Conservation (phyloP, 2,329 filamentous ascomycete species). For the Ophiosphaerella narmari region DNA sequence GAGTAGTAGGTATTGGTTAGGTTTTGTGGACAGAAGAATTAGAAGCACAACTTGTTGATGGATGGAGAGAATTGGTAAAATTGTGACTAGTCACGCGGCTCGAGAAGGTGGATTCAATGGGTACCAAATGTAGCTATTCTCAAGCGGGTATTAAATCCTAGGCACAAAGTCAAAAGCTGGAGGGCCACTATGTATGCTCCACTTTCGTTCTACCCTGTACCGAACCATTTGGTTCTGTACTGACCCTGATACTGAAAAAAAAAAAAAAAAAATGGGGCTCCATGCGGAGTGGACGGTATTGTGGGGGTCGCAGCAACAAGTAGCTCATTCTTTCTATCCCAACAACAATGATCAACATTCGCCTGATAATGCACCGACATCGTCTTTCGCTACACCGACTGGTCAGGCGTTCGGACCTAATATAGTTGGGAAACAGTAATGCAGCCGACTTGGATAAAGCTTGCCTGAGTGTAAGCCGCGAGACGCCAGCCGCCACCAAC, state of each 20-base stretch:
- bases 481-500: slow-evolving; percentile 17
- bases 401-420: slow-evolving; percentile 8
- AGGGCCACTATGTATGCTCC: slow-evolving; percentile 6
- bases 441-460: slow-evolving; percentile 7
- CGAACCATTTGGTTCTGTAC: slow-evolving; percentile 26
- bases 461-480: slow-evolving; percentile 5
- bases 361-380: slow-evolving; percentile 26
- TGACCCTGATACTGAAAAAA: slow-evolving; percentile 14
- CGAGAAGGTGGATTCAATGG: slow-evolving; percentile 4
- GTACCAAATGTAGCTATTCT: background rate
- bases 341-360: slow-evolving; percentile 7
- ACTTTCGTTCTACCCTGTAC: slow-evolving; percentile 27
- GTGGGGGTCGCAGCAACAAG: slow-evolving; percentile 13
- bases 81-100: slow-evolving; percentile 3
- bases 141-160: background rate
- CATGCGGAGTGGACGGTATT: slow-evolving; percentile 22
- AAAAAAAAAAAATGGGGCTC: slow-evolving; percentile 15
- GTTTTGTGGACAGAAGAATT: background rate
- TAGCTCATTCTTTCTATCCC: slow-evolving; percentile 12
- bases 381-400: slow-evolving; percentile 17
- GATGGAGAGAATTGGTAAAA: background rate
- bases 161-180: no score
- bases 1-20: background rate
- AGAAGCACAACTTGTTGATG: background rate
- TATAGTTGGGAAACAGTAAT: slow-evolving; percentile 6